These are phyloP conservation scores for Blastomyces gilchristii DNA, from an alignment of 2,329 filamentous ascomycete genomes.

Conservation along the genomic window DNA sequence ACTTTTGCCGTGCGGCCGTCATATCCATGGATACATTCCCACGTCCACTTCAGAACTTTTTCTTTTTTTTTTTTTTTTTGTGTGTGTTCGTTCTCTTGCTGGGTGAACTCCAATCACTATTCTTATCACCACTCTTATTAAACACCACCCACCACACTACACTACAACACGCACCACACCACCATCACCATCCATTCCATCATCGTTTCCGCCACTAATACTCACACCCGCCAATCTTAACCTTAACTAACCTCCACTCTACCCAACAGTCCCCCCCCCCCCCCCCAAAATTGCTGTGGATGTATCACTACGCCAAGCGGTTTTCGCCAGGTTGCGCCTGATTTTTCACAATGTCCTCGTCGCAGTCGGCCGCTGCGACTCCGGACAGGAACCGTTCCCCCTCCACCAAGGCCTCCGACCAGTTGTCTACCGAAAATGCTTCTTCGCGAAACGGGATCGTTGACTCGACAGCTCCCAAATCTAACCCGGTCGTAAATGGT, in stretches of 20 bases:
- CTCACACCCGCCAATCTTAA: conserved; percentile 16
- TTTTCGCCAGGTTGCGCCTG: conserved; percentile 17
- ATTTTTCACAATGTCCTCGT: conserved; percentile 24
- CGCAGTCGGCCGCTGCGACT: conserved; percentile 22
- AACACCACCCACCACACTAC: no score
- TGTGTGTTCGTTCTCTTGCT: background rate
- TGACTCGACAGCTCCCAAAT: conserved; percentile 15
- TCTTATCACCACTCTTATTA: no score
- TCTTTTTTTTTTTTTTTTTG: background rate
- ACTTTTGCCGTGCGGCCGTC: background rate
- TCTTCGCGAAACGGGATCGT: conserved; percentile 8
- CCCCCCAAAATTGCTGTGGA: conserved; percentile 13
- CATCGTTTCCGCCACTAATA: background rate
- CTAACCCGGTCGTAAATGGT: conserved; percentile 25
- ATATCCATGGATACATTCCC: conserved; percentile 7
- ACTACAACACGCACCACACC: background rate
- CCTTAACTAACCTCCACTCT: conserved; percentile 2
- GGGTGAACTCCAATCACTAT: background rate
- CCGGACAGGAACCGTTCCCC: conserved; percentile 20
- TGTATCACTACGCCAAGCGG: conserved; percentile 12
- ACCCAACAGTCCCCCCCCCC: background rate
- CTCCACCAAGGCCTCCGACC: conserved; percentile 16
- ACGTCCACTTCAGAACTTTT: conserved; percentile 14
- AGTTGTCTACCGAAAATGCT: conserved; percentile 9
- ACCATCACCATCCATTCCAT: background rate